Percentiles rank a stretch among this genome's conserved stretches.
Conservation (phyloP, 139 green algal species). For the Coelastrella sp. region DNA sequence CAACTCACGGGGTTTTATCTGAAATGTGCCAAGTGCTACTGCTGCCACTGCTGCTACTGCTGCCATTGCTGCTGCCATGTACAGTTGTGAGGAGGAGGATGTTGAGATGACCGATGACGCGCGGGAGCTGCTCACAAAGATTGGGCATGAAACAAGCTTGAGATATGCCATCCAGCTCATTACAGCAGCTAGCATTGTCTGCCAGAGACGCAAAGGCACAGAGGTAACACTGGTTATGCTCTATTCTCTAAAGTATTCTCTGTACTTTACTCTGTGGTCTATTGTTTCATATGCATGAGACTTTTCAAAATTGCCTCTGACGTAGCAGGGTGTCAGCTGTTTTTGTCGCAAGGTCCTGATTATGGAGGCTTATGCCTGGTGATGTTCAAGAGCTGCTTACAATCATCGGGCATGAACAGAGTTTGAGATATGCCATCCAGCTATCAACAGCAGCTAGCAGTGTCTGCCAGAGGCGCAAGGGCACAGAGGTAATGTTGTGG, state of each 20-base stretch:
- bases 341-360: too few relatives aligned
- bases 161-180: conserved; percentile 99
- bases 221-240: conserved; percentile 30
- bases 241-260: too few relatives aligned
- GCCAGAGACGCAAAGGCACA: conserved; percentile 81
- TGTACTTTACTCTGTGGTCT: too few relatives aligned
- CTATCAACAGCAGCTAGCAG: conserved; percentile 94
- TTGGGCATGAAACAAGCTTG: conserved; percentile 93
- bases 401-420: conserved; percentile 96
- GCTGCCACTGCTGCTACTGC: neutral
- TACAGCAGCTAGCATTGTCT: conserved; percentile 88
- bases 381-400: conserved; percentile 97
- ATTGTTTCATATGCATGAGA: too few relatives aligned
- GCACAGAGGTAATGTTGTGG: conserved; percentile 44
- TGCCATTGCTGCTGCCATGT: neutral
- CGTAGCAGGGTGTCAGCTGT: too few relatives aligned
- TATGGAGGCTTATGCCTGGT: conserved; percentile 81
- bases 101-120: conserved; percentile 96
- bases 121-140: conserved; percentile 97
- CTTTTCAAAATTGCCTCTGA: too few relatives aligned
- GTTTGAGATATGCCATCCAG: conserved; percentile 97
- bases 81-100: conserved; percentile 93
- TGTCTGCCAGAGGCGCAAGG: conserved; percentile 87
- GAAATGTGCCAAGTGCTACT: neutral
- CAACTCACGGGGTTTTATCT: too few relatives aligned